These are phyloP conservation scores for Sclerotinia subarctica DNA, from an alignment of 2,329 filamentous ascomycete genomes.

Conservation along the genomic window DNA sequence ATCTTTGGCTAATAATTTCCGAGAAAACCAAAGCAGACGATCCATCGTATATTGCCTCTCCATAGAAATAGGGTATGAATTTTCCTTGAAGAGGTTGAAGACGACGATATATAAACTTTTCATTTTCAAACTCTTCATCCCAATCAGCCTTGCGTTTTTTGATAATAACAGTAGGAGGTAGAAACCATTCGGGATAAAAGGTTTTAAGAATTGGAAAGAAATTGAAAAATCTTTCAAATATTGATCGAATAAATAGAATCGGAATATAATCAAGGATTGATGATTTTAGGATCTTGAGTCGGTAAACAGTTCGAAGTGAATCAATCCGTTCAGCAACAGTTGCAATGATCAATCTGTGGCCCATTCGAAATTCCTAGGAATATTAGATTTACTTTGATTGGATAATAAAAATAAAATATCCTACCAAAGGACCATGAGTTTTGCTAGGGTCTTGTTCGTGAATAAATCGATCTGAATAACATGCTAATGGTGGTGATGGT, in stretches of 20 bases:
- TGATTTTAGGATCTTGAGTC: neutral
- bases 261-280: neutral
- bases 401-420: neutral
- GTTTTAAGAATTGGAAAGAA: neutral
- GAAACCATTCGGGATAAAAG: neutral
- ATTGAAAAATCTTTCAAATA: neutral
- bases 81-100: neutral
- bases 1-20: neutral
- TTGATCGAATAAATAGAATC: neutral
- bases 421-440: neutral
- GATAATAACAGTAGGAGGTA: neutral
- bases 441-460: neutral
- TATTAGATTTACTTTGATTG: neutral
- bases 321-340: neutral
- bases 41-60: neutral
- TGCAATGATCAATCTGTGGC: neutral
- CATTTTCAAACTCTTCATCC: neutral
- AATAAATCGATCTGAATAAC: neutral
- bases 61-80: neutral
- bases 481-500: neutral
- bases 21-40: neutral
- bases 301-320: neutral
- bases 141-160: constrained; percentile 5
- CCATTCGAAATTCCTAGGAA: neutral
- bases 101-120: neutral